A percentile compares a stretch with the other conserved stretches of the same genome.
Evolutionary conservation across 805 yeast genomes (phyloP).

Genomic region (Metschnikowia kofuensis): DNA sequence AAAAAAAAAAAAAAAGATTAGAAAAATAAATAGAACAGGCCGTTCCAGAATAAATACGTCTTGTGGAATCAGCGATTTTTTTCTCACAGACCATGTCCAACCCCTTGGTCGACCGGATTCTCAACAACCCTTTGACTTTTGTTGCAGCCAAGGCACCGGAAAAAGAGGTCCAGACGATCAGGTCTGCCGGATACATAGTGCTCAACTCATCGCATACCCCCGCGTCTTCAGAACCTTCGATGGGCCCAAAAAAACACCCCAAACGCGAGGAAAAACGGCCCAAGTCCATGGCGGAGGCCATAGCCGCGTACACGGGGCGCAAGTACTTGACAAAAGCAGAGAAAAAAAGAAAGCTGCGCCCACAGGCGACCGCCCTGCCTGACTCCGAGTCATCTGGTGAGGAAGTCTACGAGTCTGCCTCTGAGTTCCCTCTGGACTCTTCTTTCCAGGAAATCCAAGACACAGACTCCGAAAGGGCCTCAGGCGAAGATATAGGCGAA

Average conservation of each 20-base stretch:
- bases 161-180: constrained; percentile 14
- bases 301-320: constrained; percentile 55
- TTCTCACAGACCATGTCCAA: constrained; percentile 22
- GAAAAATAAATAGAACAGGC: too few species aligned
- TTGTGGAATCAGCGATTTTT: not conserved
- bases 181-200: constrained; percentile 17
- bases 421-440: constrained; percentile 26
- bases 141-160: constrained; percentile 49
- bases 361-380: not conserved
- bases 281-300: constrained; percentile 56
- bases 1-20: constrained; percentile 5
- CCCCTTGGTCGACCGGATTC: constrained; percentile 62
- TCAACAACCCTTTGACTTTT: constrained; percentile 61
- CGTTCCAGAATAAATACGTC: too few species aligned
- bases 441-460: constrained; percentile 11
- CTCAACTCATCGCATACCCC: constrained; percentile 10
- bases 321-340: constrained; percentile 47
- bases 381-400: constrained; percentile 19
- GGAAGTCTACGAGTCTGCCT: constrained; percentile 31
- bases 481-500: not conserved
- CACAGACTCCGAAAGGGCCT: constrained; percentile 11
- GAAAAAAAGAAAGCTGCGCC: constrained; percentile 15
- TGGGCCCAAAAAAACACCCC: constrained; percentile 2
- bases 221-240: constrained; percentile 1
- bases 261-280: constrained; percentile 16